A percentile compares a stretch with the other conserved stretches of the same genome.
phyloP scores from a whole-genome alignment of 495 filamentous ascomycete species.

The Sphaerosporella brunnea region DNA sequence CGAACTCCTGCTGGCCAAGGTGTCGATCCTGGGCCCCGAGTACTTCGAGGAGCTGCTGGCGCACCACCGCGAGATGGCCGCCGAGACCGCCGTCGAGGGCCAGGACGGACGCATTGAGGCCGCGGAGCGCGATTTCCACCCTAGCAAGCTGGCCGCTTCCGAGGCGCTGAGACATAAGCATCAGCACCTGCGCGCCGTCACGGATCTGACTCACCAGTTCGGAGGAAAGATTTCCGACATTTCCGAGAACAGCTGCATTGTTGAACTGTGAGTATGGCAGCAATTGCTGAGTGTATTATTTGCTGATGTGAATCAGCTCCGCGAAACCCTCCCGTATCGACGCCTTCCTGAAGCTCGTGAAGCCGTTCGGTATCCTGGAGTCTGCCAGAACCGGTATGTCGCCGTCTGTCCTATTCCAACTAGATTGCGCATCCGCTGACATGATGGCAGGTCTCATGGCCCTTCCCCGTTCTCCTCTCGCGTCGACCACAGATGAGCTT shows the following conservation, averaged over 20 bases:
- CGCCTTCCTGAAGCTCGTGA: constrained; percentile 88
- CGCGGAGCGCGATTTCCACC: constrained; percentile 54
- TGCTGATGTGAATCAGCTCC: constrained; percentile 36
- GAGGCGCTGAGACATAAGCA: constrained; percentile 90
- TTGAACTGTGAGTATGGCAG: constrained; percentile 60
- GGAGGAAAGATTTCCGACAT: constrained; percentile 95
- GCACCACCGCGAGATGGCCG: constrained; percentile 66
- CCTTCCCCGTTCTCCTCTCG: constrained; percentile 76
- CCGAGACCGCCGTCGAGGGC: constrained; percentile 27
- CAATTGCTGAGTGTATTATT: not conserved
- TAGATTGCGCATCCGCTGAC: not conserved
- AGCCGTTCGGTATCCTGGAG: constrained; percentile 92
- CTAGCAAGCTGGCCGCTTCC: constrained; percentile 60
- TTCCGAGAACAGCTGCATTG: constrained; percentile 93
- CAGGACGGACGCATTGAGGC: constrained; percentile 19
- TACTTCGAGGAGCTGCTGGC: constrained; percentile 92
- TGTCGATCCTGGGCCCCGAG: constrained; percentile 88
- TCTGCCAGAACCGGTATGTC: constrained; percentile 55
- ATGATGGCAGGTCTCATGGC: constrained; percentile 64
- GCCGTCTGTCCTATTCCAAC: not conserved
- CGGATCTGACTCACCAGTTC: constrained; percentile 90
- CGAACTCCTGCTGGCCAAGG: constrained; percentile 87
- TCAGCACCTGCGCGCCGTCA: constrained; percentile 87
- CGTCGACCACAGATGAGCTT: constrained; percentile 49
- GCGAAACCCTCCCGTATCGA: constrained; percentile 90